Percentiles rank a stretch among this genome's conserved stretches.
phyloP scores from a whole-genome alignment of 2,329 filamentous ascomycete genomes.

The Hymenoscyphus linearis region DNA sequence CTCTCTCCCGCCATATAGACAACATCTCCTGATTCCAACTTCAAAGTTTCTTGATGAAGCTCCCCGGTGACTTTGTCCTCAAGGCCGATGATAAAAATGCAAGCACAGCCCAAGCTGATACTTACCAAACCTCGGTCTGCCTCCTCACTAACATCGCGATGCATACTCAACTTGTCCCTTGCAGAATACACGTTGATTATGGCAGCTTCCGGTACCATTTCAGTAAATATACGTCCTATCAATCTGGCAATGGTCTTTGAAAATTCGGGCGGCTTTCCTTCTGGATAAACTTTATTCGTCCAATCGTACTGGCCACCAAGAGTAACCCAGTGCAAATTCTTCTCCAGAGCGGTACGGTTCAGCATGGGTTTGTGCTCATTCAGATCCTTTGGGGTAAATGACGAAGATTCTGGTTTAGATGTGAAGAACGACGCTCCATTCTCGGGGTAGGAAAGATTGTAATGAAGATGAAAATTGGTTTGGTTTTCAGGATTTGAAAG shows the following conservation, averaged over 20 bases:
- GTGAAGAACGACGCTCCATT: constrained; percentile 48
- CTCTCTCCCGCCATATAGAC: constrained; percentile 82
- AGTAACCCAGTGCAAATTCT: constrained; percentile 87
- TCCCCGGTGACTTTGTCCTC: constrained; percentile 14
- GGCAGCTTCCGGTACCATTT: constrained; percentile 76
- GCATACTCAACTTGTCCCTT: constrained; percentile 85
- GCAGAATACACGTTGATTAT: constrained; percentile 93
- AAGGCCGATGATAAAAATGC: constrained; percentile 77
- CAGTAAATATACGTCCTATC: constrained; percentile 66
- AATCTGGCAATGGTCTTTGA: constrained; percentile 67
- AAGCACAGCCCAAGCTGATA: constrained; percentile 85
- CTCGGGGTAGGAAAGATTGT: constrained; percentile 59
- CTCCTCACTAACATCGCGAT: constrained; percentile 88
- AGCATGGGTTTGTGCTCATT: constrained; percentile 69
- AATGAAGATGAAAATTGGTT: constrained; percentile 88
- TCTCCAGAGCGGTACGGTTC: constrained; percentile 64
- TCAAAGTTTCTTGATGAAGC: constrained; percentile 52
- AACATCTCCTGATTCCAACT: constrained; percentile 78
- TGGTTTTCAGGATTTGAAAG: constrained; percentile 68
- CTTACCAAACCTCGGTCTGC: constrained; percentile 75
- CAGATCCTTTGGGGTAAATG: constrained; percentile 65
- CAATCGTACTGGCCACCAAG: constrained; percentile 96
- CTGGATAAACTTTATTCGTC: constrained; percentile 79
- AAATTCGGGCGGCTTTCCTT: constrained; percentile 62
- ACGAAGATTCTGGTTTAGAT: constrained; percentile 43